Evolutionary conservation across 2,329 filamentous ascomycete genomes (phyloP).

Genomic region (Setomelanomma holmii): DNA sequence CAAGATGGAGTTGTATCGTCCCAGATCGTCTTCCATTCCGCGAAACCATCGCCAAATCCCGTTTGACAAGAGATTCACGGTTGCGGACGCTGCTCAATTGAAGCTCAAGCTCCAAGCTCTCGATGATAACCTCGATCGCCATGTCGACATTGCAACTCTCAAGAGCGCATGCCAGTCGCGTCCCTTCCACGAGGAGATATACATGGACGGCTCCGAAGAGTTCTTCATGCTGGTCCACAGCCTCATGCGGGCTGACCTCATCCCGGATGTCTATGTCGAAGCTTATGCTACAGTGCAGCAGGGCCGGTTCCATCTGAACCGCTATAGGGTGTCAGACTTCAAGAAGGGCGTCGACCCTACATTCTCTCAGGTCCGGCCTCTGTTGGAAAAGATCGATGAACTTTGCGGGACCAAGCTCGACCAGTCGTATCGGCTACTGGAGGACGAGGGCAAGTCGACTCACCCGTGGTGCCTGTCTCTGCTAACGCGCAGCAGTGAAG

Average conservation of each 20-base stretch:
- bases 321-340: constrained; percentile 12
- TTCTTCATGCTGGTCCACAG: constrained; percentile 22
- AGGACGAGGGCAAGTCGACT: constrained; percentile 22
- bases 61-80: constrained; percentile 16
- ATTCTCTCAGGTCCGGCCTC: constrained; percentile 27
- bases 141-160: constrained; percentile 5
- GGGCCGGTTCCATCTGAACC: constrained; percentile 23
- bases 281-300: constrained; percentile 25
- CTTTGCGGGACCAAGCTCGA: constrained; percentile 25
- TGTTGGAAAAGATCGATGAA: constrained; percentile 25
- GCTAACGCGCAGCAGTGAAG: constrained; percentile 19
- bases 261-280: constrained; percentile 24
- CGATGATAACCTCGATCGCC: constrained; percentile 12
- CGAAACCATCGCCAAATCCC: constrained; percentile 9
- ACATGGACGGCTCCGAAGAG: constrained; percentile 26
- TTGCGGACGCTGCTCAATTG: constrained; percentile 26
- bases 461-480: background rate
- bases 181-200: constrained; percentile 15
- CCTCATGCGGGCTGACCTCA: constrained; percentile 24
- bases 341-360: constrained; percentile 22
- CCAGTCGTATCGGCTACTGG: constrained; percentile 13
- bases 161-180: constrained; percentile 8
- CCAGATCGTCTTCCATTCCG: constrained; percentile 14
- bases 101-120: constrained; percentile 30
- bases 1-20: constrained; percentile 13